A percentile compares a stretch with the other conserved stretches of the same genome.
Evolutionary conservation across 2,329 filamentous ascomycete species (phyloP).

Genomic region (Pseudonectria buxi): DNA sequence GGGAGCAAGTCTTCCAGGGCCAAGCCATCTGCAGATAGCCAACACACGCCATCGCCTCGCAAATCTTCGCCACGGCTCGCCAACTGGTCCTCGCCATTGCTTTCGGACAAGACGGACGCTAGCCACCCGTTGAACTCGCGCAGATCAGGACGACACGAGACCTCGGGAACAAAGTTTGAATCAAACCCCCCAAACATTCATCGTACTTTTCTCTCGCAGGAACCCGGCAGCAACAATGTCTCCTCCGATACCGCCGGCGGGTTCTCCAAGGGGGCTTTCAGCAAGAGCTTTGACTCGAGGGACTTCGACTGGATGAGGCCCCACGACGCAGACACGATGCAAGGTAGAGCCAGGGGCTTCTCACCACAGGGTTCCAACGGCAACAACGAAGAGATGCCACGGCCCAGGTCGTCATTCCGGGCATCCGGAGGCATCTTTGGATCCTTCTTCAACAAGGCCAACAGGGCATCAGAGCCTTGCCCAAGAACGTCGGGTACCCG

Average conservation of each 20-base stretch:
- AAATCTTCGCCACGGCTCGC: too few relatives aligned
- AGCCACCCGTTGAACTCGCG: too few relatives aligned
- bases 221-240: too few relatives aligned
- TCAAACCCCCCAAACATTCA: slow-evolving; percentile 1
- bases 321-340: slow-evolving; percentile 1
- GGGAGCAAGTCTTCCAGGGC: slow-evolving; percentile 22
- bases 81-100: slow-evolving; percentile 9
- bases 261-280: slow-evolving; percentile 18
- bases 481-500: slow-evolving; percentile 2
- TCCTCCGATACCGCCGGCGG: not conserved
- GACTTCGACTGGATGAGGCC: slow-evolving; percentile 8
- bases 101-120: slow-evolving; percentile 3
- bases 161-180: not conserved
- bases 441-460: slow-evolving; percentile 17
- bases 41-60: slow-evolving; percentile 5
- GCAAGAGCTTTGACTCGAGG: slow-evolving; percentile 11
- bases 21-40: slow-evolving; percentile 14
- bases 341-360: too few relatives aligned
- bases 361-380: too few relatives aligned
- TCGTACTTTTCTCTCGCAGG: not conserved
- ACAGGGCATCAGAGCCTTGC: slow-evolving; percentile 4
- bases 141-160: too few relatives aligned
- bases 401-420: slow-evolving; percentile 9
- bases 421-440: slow-evolving; percentile 11
- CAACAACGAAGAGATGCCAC: slow-evolving; percentile 2